phyloP scores from a whole-genome alignment of 345 rosid genomes.

The Syzygium aqueum region DNA sequence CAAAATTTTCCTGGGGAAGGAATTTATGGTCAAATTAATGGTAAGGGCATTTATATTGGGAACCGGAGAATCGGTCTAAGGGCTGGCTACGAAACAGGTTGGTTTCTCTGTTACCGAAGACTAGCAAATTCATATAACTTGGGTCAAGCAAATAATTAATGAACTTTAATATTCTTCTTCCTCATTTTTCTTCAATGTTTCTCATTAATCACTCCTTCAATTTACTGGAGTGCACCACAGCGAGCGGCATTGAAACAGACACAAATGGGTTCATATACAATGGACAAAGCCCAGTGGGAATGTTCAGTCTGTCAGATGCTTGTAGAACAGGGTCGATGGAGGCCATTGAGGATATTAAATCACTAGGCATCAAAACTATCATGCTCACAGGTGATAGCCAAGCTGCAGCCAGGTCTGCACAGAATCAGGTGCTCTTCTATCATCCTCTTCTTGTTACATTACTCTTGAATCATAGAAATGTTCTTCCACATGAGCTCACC shows the following conservation, averaged over 20 bases:
- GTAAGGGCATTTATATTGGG: constrained; percentile 48
- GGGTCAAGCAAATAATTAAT: neutral
- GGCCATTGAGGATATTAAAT: constrained; percentile 50
- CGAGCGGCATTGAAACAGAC: constrained; percentile 24
- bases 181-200: neutral
- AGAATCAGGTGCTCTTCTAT: constrained; percentile 43
- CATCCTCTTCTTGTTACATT: neutral
- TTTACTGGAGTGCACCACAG: neutral
- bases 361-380: constrained; percentile 43
- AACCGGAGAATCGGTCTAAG: constrained; percentile 47
- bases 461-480: neutral
- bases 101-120: neutral
- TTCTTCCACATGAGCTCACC: neutral
- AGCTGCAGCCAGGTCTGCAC: constrained; percentile 56
- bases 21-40: constrained; percentile 53
- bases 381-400: constrained; percentile 83
- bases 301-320: constrained; percentile 58
- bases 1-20: constrained; percentile 86
- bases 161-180: neutral
- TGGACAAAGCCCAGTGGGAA: constrained; percentile 31
- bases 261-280: constrained; percentile 50
- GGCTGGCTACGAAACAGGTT: constrained; percentile 53
- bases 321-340: constrained; percentile 63
- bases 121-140: neutral
- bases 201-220: neutral